Base-by-base conservation (phyloP, 2,329 filamentous ascomycete species). In the Neopestalotiopsis rosae region DNA sequence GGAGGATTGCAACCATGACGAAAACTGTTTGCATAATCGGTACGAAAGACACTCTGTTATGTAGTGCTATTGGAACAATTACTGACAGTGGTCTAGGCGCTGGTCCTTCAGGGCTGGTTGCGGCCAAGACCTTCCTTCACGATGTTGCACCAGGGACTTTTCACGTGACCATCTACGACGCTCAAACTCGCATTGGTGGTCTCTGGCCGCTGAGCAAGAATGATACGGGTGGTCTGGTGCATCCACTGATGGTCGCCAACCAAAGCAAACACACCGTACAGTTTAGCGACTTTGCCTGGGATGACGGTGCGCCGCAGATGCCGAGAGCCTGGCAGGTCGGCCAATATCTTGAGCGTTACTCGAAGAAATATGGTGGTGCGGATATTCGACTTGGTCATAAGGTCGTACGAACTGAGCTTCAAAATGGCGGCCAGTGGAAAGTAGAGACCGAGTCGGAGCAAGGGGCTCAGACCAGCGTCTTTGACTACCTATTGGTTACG, bases 271-370 rank as follows among this genome's bases (percentile, higher is more conserved):
- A 94, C 78, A 94, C 92, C 0, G 89, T 96, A 71, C 87, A 88
- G 73, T 91, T 91, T 74, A 90, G 88, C 71, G 94, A 95, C 76
- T 78, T 94, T 30, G 87, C 92, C 5, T 97, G 93, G 93, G 84
- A 87, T 3, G 81, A 84, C 5, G 80, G 79, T 4, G 80, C 84
- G 1, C 89, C 91, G 1, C 85, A 91, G 78, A 90, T 96, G 62
- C 94, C 94, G 1, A 89, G 86, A 49, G 94, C 93, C 0, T 94
- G 91, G 89, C 89, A 94, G 80, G 88, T 95, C 4, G 92, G 93
- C 1, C 83, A 82, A 30, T 97, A 97, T 76, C 83, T 96, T 6
- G 83, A 90, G 71, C 82, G 81, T 5, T 97, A 96, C 76, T 74
- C 84, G 4, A 78, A 87, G 45, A 84, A 81, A 59, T 94, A 93